Conservation (phyloP, 2,329 filamentous ascomycete species). For the Paecilomyces niveus region DNA sequence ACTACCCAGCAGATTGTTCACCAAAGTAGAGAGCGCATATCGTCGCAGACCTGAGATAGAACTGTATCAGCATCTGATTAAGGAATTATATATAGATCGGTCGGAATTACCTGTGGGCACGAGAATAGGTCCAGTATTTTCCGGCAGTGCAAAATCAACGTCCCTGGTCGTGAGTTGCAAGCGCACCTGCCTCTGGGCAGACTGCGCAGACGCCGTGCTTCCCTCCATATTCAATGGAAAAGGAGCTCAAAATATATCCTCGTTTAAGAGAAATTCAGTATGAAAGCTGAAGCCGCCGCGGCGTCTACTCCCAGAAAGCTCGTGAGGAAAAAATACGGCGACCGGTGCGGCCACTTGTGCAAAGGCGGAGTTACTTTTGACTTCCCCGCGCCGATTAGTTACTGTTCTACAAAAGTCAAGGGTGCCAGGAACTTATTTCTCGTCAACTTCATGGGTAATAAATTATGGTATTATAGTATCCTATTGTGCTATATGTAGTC, state of each 20-base stretch:
- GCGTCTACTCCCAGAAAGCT: not conserved
- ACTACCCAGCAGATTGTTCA: constrained; percentile 54
- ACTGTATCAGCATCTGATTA: constrained; percentile 1
- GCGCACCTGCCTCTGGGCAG: constrained; percentile 43
- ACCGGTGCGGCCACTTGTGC: constrained; percentile 33
- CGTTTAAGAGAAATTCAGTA: constrained; percentile 7
- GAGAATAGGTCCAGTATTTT: constrained; percentile 49
- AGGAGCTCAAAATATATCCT: constrained; percentile 8
- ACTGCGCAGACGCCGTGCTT: constrained; percentile 14
- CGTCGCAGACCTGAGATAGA: constrained; percentile 42
- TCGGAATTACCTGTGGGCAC: constrained; percentile 47
- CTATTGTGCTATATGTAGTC: constrained; percentile 4
- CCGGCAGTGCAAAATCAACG: constrained; percentile 46
- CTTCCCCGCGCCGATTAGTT: too few species aligned
- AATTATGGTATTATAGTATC: not conserved
- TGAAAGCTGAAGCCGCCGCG: not conserved
- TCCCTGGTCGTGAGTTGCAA: constrained; percentile 49
- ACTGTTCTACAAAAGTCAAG: not conserved
- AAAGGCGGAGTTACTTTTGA: constrained; percentile 20
- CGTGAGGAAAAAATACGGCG: constrained; percentile 34
- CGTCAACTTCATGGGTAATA: not conserved
- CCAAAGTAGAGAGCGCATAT: constrained; percentile 55
- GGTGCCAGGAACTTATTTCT: not conserved
- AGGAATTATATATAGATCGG: not conserved
- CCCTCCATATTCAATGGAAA: constrained; percentile 19